Percentiles rank a stretch among this genome's conserved stretches.
Conservation (phyloP, 2,329 filamentous ascomycete genomes). For the Dactylellina haptotyla region DNA sequence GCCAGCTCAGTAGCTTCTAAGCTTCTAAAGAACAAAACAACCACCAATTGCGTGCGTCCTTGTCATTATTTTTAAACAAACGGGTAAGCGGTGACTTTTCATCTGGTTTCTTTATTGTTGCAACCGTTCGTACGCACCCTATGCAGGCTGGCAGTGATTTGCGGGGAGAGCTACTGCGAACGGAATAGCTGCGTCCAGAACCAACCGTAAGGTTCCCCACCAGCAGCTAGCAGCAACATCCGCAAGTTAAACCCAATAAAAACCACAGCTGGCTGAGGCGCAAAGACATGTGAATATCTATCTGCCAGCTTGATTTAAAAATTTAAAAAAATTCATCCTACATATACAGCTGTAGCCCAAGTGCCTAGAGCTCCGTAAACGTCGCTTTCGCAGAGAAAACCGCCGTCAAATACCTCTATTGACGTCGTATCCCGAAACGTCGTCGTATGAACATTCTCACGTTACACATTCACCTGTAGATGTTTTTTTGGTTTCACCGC, state of each 20-base stretch:
- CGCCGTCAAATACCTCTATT: constrained; percentile 34
- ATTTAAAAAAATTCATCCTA: background rate
- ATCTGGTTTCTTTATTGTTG: background rate
- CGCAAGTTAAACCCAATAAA: background rate
- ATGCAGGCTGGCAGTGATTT: background rate
- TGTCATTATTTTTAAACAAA: background rate
- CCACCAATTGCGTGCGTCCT: constrained; percentile 9
- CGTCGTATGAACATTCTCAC: background rate
- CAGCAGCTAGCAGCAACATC: background rate
- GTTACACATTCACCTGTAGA: background rate
- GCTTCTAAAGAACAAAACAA: no score
- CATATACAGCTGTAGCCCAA: background rate
- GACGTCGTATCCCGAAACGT: constrained; percentile 15
- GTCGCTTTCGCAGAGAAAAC: constrained; percentile 22
- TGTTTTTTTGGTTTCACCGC: background rate
- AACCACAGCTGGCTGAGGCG: background rate
- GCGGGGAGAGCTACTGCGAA: constrained; percentile 47
- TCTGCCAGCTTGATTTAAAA: background rate
- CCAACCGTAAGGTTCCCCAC: constrained; percentile 34
- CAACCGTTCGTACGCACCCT: background rate
- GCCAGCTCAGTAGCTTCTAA: no score
- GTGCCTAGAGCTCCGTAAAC: constrained; percentile 11
- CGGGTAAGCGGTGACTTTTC: constrained; percentile 33
- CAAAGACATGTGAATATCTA: constrained; percentile 1
- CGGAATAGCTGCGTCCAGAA: constrained; percentile 46